These are phyloP conservation scores for Punica granatum DNA, from an alignment of 345 rosid species.

Conservation along the genomic window DNA sequence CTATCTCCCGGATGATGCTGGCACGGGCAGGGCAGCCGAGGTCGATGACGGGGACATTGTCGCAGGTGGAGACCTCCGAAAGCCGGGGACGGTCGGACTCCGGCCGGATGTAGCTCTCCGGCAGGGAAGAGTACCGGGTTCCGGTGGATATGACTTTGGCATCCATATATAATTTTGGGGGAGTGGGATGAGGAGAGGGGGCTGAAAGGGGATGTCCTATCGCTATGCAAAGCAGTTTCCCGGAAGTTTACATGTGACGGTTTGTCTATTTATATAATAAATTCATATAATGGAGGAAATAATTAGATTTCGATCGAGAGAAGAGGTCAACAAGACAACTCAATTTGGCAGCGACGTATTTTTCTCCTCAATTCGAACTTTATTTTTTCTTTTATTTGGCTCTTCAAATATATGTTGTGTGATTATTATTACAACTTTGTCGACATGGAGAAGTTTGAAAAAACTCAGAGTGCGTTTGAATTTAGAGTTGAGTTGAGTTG, in stretches of 20 bases:
- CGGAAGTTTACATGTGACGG: not conserved
- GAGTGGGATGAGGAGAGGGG: not conserved
- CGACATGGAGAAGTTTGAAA: no score
- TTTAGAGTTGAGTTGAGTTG: no score
- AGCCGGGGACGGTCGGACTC: slow-evolving; percentile 67
- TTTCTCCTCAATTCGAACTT: no score
- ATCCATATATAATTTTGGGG: slow-evolving; percentile 30
- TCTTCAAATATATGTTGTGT: no score
- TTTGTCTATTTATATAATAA: not conserved
- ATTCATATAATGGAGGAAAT: no score
- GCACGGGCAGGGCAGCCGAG: slow-evolving; percentile 37
- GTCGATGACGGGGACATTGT: slow-evolving; percentile 64
- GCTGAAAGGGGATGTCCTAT: not conserved
- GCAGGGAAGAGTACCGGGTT: slow-evolving; percentile 31
- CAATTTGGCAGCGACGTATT: no score
- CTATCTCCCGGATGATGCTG: slow-evolving; percentile 31
- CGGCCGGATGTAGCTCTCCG: slow-evolving; percentile 61
- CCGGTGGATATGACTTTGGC: slow-evolving; percentile 67
- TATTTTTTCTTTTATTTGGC: no score
- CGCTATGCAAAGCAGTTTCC: not conserved
- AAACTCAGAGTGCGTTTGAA: no score
- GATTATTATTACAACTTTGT: no score
- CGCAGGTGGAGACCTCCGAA: slow-evolving; percentile 44
- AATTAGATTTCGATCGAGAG: no score
- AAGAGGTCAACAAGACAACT: no score